These are phyloP conservation scores for Ramalina intermedia DNA, from an alignment of 495 filamentous ascomycete genomes.

Conservation along the genomic window DNA sequence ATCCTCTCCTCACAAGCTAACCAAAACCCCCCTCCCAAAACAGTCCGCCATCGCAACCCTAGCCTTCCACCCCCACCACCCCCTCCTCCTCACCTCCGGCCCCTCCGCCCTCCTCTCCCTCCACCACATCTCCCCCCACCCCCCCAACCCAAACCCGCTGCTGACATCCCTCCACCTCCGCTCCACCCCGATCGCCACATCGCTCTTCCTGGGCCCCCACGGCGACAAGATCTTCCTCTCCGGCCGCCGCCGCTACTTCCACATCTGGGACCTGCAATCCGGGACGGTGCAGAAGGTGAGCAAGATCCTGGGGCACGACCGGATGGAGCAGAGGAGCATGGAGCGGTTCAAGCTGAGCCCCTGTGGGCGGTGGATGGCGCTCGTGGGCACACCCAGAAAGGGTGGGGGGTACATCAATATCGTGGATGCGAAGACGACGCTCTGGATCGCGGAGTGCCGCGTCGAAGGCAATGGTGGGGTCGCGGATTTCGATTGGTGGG, in stretches of 20 bases:
- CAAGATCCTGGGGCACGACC: constrained; percentile 61
- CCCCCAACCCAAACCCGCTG: constrained; percentile 64
- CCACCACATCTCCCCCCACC: constrained; percentile 70
- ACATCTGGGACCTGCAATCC: constrained; percentile 76
- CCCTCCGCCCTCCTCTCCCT: constrained; percentile 71
- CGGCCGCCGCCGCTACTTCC: constrained; percentile 79
- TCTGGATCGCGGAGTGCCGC: constrained; percentile 77
- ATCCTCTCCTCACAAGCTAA: constrained; percentile 10
- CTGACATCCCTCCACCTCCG: constrained; percentile 80
- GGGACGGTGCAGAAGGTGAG: constrained; percentile 67
- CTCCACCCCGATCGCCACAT: constrained; percentile 63
- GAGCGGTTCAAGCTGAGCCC: constrained; percentile 77
- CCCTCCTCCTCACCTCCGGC: constrained; percentile 79
- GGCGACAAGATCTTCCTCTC: constrained; percentile 66
- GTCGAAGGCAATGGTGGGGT: constrained; percentile 72
- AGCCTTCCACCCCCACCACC: constrained; percentile 73
- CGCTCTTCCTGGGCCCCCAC: constrained; percentile 51
- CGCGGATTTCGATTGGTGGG: constrained; percentile 85
- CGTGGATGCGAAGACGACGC: constrained; percentile 61
- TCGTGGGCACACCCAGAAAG: constrained; percentile 63
- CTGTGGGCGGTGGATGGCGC: constrained; percentile 67
- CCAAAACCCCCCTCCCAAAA: constrained; percentile 26
- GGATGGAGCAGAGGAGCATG: constrained; percentile 72
- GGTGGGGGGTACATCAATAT: constrained; percentile 82
- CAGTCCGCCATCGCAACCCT: constrained; percentile 72